Conservation (phyloP, 2,329 filamentous ascomycete species). For the Exophiala calicioides region DNA sequence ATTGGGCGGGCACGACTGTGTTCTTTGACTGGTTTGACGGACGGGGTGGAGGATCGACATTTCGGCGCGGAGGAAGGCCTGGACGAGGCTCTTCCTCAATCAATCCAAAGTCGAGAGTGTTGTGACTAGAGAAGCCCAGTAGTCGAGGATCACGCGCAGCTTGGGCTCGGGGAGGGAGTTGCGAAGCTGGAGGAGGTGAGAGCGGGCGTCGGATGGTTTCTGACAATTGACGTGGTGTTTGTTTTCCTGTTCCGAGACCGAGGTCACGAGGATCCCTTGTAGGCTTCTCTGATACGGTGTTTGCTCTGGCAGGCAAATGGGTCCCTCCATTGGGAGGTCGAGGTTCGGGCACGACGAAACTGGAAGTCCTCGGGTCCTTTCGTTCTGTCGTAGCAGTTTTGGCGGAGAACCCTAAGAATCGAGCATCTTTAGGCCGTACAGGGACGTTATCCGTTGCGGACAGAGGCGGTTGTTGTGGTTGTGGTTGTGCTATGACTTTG, state of each 20-base stretch:
- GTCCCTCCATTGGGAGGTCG: constrained; percentile 14
- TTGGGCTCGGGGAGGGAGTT: constrained; percentile 12
- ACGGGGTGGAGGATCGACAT: constrained; percentile 32
- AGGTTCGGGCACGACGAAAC: constrained; percentile 17
- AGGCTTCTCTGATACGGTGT: constrained; percentile 24
- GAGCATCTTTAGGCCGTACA: constrained; percentile 21
- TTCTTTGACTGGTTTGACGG: constrained; percentile 30
- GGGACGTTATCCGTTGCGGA: constrained; percentile 3
- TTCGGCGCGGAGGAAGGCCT: constrained; percentile 48
- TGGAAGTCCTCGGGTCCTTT: constrained; percentile 22
- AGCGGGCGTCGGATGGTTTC: constrained; percentile 22
- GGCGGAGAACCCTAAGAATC: constrained; percentile 26
- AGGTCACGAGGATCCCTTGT: constrained; percentile 35
- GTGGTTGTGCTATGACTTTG: neutral
- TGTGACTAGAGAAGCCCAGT: constrained; percentile 24
- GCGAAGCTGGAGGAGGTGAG: constrained; percentile 30
- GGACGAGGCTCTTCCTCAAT: constrained; percentile 45
- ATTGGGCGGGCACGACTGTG: constrained; percentile 6
- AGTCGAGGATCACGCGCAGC: constrained; percentile 26
- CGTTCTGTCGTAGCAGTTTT: constrained; percentile 8
- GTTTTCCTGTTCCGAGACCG: constrained; percentile 45
- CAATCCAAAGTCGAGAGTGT: constrained; percentile 3
- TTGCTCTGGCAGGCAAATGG: constrained; percentile 21
- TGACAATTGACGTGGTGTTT: constrained; percentile 42
- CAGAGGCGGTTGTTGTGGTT: too few species aligned